Conservation (phyloP, 2,329 filamentous ascomycete species). For the Dendryphion nanum region DNA sequence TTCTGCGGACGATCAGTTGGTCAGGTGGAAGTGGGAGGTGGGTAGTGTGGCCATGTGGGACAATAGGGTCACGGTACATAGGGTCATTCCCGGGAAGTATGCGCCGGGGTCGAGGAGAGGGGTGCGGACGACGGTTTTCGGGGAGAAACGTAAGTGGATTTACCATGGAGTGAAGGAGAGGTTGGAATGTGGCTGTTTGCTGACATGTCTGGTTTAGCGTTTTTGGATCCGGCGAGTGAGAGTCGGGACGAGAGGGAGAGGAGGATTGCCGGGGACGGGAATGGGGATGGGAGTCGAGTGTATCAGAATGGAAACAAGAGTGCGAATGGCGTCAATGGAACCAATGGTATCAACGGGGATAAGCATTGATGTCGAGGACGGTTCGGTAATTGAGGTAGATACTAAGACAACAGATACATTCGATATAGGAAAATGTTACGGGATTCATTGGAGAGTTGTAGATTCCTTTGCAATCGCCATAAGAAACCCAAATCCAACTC, state of each 20-base stretch:
- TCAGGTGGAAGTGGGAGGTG: conserved; percentile 9
- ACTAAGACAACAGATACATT: too few species aligned
- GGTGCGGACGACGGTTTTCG: conserved; percentile 7
- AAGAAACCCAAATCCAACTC: too few species aligned
- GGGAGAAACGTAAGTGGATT: conserved; percentile 3
- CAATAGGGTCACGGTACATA: conserved; percentile 3
- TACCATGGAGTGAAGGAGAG: neutral
- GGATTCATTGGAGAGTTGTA: too few species aligned
- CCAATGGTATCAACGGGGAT: neutral
- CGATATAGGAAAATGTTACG: too few species aligned
- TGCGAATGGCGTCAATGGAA: neutral
- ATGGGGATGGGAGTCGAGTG: too few species aligned
- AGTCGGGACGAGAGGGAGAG: conserved; percentile 4
- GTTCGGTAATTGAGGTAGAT: too few species aligned
- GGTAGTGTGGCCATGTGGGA: conserved; percentile 10
- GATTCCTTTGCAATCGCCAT: too few species aligned
- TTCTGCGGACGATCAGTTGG: conserved; percentile 4
- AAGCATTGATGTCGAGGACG: neutral
- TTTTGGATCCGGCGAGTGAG: conserved; percentile 6
- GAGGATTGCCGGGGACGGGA: neutral
- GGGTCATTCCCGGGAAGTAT: conserved; percentile 8
- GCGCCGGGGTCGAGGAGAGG: conserved; percentile 4
- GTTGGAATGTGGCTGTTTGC: too few species aligned
- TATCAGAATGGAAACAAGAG: too few species aligned
- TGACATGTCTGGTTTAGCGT: conserved; percentile 2